phyloP scores from a whole-genome alignment of 163 green algal species.

The Smithsoniella earleae region DNA sequence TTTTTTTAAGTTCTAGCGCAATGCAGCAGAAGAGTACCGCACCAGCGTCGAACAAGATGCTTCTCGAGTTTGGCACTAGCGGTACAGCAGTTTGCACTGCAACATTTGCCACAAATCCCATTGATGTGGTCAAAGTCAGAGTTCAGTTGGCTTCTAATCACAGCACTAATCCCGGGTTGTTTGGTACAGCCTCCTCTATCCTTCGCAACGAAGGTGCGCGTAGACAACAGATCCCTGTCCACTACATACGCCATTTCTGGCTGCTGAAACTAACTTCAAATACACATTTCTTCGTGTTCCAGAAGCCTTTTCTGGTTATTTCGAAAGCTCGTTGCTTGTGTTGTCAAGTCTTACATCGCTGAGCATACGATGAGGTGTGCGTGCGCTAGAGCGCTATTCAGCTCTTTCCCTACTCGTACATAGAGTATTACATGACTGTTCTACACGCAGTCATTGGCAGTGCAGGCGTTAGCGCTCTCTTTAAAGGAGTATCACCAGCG shows the following conservation, averaged over 20 bases:
- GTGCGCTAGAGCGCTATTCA: neutral
- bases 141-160: conserved; percentile 52
- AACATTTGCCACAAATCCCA: conserved; percentile 11
- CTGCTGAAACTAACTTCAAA: too few species aligned
- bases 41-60: conserved; percentile 29
- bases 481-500: conserved; percentile 55
- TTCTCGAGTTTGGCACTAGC: conserved; percentile 18
- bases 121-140: conserved; percentile 72
- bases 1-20: too few species aligned
- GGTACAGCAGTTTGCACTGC: conserved; percentile 19
- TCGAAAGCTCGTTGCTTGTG: too few species aligned
- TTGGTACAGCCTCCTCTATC: conserved; percentile 51
- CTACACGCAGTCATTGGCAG: neutral
- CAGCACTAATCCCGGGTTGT: conserved; percentile 34
- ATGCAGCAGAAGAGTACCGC: too few species aligned
- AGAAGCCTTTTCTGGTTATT: too few species aligned
- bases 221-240: too few species aligned
- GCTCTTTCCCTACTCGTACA: too few species aligned
- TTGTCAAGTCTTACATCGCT: neutral
- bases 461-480: conserved; percentile 49
- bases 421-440: too few species aligned
- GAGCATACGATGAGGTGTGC: neutral
- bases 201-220: conserved; percentile 54
- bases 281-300: too few species aligned
- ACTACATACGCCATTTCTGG: neutral